Evolutionary conservation across 2,329 filamentous ascomycete genomes (phyloP).

Genomic region (Colletotrichum musicola): DNA sequence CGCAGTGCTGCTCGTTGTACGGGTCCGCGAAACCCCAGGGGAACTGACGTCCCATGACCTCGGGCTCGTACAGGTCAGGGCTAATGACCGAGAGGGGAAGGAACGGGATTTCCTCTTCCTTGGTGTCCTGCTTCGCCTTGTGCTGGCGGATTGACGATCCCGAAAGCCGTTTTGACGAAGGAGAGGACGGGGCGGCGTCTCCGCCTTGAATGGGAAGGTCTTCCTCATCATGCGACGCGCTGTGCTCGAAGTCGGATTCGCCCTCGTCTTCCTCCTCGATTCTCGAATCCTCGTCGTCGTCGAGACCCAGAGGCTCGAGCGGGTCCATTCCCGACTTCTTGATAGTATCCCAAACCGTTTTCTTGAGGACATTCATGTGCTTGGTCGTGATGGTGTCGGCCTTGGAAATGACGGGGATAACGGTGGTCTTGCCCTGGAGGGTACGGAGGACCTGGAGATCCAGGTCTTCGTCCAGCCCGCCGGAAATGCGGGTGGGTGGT

Average conservation of each 20-base stretch:
- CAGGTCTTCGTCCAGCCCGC: slow-evolving; percentile 86
- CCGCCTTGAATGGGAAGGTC: slow-evolving; percentile 55
- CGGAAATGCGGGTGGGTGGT: slow-evolving; percentile 62
- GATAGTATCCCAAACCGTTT: slow-evolving; percentile 88
- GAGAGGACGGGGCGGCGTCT: slow-evolving; percentile 48
- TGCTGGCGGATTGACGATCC: slow-evolving; percentile 59
- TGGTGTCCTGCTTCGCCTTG: slow-evolving; percentile 59
- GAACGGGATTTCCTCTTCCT: slow-evolving; percentile 72
- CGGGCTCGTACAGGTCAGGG: slow-evolving; percentile 89
- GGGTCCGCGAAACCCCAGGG: slow-evolving; percentile 98
- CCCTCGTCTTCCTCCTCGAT: slow-evolving; percentile 70
- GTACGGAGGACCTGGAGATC: slow-evolving; percentile 91
- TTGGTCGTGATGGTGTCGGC: slow-evolving; percentile 96
- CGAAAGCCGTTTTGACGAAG: slow-evolving; percentile 60
- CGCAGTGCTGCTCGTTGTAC: slow-evolving; percentile 90
- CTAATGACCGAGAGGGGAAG: slow-evolving; percentile 94
- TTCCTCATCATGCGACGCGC: slow-evolving; percentile 47
- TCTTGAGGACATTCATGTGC: slow-evolving; percentile 94
- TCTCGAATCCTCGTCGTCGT: slow-evolving; percentile 75
- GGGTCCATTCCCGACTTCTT: slow-evolving; percentile 90
- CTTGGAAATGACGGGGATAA: slow-evolving; percentile 96
- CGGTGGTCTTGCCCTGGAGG: slow-evolving; percentile 92
- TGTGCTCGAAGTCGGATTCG: slow-evolving; percentile 46
- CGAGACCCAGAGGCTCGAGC: slow-evolving; percentile 85
- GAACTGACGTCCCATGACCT: slow-evolving; percentile 85